Evolutionary conservation across 2,329 filamentous ascomycete genomes (phyloP), one percentile per base, ranked within the genome.

Genomic region (Penicillium verrucosum): DNA sequence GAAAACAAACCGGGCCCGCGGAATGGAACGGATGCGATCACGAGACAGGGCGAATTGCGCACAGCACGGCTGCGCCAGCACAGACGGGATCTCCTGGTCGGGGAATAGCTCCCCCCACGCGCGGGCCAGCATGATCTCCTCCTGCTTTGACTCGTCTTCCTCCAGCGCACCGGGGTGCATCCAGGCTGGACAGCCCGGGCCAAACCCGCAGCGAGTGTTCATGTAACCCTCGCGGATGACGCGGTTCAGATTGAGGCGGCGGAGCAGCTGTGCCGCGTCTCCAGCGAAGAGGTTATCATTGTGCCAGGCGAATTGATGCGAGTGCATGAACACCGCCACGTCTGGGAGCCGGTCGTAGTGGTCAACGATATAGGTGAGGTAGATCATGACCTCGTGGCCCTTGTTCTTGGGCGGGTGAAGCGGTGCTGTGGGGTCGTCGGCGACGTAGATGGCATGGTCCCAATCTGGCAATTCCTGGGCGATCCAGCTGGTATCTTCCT

Each of bases 301-400:
- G 69, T 87, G 85, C 84, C 83, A 86, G 34, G 81, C 79, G 43
- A 65, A 73, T 60, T 77, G 78, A 54, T 83, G 81, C 30, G 81
- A 78, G 69, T 87, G 85, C 74, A 84, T 81, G 71, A 87, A 87
- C 48, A 85, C 78, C 42, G 80, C 74, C 21, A 85, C 78, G 62
- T 87, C 84, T 2, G 82, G 78, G 2, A 87, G 77, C 12, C 79
- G 70, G 42, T 85, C 74, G 69, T 87, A 87, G 66, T 85, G 77
- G 60, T 87, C 82, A 66, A 87, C 83, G 59, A 87, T 81, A 69
- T 83, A 86, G 42, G 82, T 82, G 46, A 87, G 75, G 68, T 87
- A 87, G 12, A 79, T 76, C 79, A 86, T 85, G 25, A 82, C 82
- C 69, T 87, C 85, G 64, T 83, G 79, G 42, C 84, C 85, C 66